Conservation (phyloP, 2,329 filamentous ascomycete genomes). For the Colletotrichum neosansevieriae region DNA sequence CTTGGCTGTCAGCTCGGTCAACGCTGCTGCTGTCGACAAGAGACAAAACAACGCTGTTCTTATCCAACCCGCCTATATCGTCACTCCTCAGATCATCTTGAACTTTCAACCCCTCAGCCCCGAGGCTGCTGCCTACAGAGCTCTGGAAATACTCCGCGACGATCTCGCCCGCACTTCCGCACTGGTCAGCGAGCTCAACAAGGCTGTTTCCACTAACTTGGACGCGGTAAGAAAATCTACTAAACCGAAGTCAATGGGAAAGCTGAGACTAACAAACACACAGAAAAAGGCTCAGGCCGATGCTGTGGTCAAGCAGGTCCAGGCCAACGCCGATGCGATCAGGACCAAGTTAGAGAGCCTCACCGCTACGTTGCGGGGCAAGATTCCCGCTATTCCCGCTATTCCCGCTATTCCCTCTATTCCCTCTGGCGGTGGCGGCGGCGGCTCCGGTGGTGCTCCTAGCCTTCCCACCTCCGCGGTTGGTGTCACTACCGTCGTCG, state of each 20-base stretch:
- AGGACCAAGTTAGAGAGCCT: neutral
- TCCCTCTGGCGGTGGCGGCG: neutral
- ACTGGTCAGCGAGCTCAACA: slow-evolving; percentile 13
- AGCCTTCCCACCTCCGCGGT: neutral
- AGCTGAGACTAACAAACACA: neutral
- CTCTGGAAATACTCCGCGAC: slow-evolving; percentile 1
- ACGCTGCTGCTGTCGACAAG: slow-evolving; percentile 12
- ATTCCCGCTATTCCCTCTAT: neutral
- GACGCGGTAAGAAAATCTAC: neutral
- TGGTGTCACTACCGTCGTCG: neutral
- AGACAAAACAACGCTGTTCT: slow-evolving; percentile 7
- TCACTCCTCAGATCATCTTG: neutral
- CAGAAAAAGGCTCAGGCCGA: slow-evolving; percentile 12
- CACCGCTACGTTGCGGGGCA: neutral
- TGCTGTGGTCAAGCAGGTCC: slow-evolving; percentile 3
- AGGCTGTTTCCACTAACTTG: neutral
- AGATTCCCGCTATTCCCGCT: neutral
- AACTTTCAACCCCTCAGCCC: neutral
- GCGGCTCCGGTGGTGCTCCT: neutral
- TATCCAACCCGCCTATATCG: slow-evolving; percentile 10
- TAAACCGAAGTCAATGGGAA: neutral
- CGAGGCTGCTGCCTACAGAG: neutral
- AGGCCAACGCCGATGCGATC: slow-evolving; percentile 10
- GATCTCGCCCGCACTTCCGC: neutral
- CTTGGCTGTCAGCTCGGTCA: slow-evolving; percentile 28